Percentiles rank a stretch among this genome's conserved stretches.
Conservation (phyloP, 2,329 filamentous ascomycete genomes). For the Ophiostoma pallidulum region DNA sequence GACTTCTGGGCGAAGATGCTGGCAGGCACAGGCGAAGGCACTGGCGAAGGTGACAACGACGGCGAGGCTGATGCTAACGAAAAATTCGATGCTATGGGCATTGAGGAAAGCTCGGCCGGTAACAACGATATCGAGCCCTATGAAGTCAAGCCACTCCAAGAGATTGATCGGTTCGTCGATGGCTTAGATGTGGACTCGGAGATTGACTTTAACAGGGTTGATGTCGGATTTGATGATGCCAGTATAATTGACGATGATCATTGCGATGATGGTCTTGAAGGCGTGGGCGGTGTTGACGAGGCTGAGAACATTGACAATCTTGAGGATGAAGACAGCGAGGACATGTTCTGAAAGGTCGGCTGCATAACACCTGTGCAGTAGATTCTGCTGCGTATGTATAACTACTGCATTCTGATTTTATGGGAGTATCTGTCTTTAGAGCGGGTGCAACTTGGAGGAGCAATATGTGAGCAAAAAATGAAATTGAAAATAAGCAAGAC, state of each 20-base stretch:
- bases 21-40: constrained; percentile 43
- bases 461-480: too few species aligned
- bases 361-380: too few species aligned
- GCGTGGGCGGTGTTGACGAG: neutral
- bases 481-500: too few species aligned
- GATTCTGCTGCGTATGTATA: too few species aligned
- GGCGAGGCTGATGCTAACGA: neutral
- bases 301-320: too few species aligned
- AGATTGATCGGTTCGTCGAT: neutral
- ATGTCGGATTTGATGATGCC: neutral
- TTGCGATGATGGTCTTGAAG: neutral
- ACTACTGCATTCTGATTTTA: too few species aligned
- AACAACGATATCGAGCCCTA: neutral
- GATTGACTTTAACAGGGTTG: neutral
- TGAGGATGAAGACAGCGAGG: too few species aligned
- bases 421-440: too few species aligned
- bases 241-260: neutral
- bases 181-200: neutral
- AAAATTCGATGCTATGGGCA: neutral
- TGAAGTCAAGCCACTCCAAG: neutral
- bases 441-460: too few species aligned
- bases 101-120: too few species aligned
- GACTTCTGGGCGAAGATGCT: constrained; percentile 69
- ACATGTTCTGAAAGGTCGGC: constrained; percentile 1
- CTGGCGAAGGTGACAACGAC: neutral